Conservation (phyloP, 2,329 filamentous ascomycete species). For the Colletotrichum plurivorum region DNA sequence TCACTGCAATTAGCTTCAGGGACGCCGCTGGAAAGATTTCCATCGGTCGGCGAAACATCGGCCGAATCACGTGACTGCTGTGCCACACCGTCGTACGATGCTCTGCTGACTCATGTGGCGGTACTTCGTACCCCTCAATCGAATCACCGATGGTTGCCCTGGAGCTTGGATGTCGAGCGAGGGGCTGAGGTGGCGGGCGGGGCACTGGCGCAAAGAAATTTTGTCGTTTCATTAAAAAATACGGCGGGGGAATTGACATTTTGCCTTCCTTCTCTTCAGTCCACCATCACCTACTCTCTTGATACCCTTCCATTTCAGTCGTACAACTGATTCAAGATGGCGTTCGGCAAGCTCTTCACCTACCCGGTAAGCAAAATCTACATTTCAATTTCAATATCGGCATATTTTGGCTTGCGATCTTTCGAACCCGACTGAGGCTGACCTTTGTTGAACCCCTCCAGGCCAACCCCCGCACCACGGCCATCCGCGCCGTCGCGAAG, state of each 20-base stretch:
- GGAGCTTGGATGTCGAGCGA: conserved; percentile 27
- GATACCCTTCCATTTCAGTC: conserved; percentile 45
- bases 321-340: conserved; percentile 74
- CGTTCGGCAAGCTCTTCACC: conserved; percentile 98
- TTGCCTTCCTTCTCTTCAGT: conserved; percentile 46
- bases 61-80: conserved; percentile 7
- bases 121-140: conserved; percentile 29
- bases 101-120: background rate
- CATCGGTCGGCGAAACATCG: conserved; percentile 27
- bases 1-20: background rate
- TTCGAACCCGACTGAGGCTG: conserved; percentile 48
- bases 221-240: conserved; percentile 42
- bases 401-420: background rate
- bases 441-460: conserved; percentile 56
- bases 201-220: conserved; percentile 33
- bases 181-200: conserved; percentile 32
- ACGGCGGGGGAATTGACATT: conserved; percentile 35
- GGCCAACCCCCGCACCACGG: conserved; percentile 91
- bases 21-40: conserved; percentile 38
- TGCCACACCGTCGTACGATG: background rate
- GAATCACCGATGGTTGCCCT: conserved; percentile 19
- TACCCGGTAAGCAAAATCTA: conserved; percentile 72
- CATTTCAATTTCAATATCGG: background rate
- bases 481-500: conserved; percentile 94
- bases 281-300: conserved; percentile 44